Percentiles rank a stretch among this genome's conserved stretches.
Conservation (phyloP, 179 eudicot species). For the Pouteria campechiana region DNA sequence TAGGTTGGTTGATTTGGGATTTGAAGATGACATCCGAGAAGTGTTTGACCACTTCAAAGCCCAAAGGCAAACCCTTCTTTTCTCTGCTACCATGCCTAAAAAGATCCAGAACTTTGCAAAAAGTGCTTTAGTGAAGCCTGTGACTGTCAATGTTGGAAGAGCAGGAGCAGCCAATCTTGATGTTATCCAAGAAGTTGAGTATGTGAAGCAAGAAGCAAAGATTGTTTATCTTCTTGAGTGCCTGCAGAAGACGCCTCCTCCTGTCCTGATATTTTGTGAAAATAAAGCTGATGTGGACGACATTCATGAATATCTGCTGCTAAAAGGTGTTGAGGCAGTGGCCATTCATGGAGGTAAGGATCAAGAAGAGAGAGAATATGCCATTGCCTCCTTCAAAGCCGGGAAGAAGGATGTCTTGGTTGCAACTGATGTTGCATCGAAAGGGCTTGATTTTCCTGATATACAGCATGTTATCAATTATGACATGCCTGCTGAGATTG, state of each 20-base stretch:
- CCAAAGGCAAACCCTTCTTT: constrained; percentile 82
- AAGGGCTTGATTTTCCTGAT: constrained; percentile 88
- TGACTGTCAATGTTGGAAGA: constrained; percentile 79
- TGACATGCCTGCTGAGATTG: constrained; percentile 94
- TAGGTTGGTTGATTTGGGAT: constrained; percentile 81
- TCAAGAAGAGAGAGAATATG: constrained; percentile 86
- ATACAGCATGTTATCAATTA: constrained; percentile 85
- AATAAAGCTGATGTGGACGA: constrained; percentile 93
- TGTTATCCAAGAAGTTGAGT: constrained; percentile 91
- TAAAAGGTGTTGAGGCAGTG: constrained; percentile 94
- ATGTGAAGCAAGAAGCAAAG: constrained; percentile 88
- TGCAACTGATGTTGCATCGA: constrained; percentile 93
- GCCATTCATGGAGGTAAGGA: constrained; percentile 91
- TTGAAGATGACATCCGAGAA: constrained; percentile 93
- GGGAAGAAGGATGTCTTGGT: constrained; percentile 78
- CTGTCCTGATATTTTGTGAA: constrained; percentile 79
- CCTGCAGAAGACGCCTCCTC: constrained; percentile 87
- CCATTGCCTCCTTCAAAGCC: constrained; percentile 68
- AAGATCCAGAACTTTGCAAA: constrained; percentile 86
- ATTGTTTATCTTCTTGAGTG: constrained; percentile 89
- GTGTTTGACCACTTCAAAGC: constrained; percentile 90
- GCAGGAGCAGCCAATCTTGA: constrained; percentile 96
- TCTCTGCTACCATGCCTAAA: constrained; percentile 94
- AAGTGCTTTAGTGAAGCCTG: constrained; percentile 79
- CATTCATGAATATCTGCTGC: constrained; percentile 74